Evolutionary conservation across 257 asterid genomes (phyloP).

Genomic region (Hygrophila difformis): DNA sequence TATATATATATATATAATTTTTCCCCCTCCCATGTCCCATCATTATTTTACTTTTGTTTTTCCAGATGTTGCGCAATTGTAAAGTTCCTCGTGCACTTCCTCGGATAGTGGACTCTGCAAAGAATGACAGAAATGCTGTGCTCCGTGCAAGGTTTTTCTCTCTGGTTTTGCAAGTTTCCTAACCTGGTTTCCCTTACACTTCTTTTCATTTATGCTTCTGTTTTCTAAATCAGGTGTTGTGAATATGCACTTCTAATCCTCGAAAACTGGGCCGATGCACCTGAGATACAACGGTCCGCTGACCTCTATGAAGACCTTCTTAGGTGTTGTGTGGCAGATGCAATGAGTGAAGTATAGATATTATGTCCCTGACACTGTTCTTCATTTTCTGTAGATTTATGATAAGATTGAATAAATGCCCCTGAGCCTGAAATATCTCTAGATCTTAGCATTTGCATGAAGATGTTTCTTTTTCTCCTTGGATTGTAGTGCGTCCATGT

Average conservation of each 20-base stretch:
- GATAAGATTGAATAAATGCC: neutral
- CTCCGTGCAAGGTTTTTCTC: constrained; percentile 87
- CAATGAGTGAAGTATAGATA: constrained; percentile 86
- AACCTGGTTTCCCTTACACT: constrained; percentile 10
- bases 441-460: no score
- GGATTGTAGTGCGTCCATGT: neutral
- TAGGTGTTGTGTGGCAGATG: constrained; percentile 91
- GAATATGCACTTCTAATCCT: constrained; percentile 92
- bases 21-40: constrained; percentile 10
- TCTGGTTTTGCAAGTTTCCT: constrained; percentile 12
- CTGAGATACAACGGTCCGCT: constrained; percentile 94
- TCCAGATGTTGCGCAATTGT: constrained; percentile 93
- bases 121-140: constrained; percentile 84
- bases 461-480: neutral
- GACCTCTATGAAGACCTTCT: constrained; percentile 93
- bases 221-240: constrained; percentile 61
- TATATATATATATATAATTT: no score
- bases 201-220: constrained; percentile 15
- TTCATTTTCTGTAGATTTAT: no score
- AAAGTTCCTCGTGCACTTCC: constrained; percentile 93
- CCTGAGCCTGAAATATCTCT: neutral
- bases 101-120: constrained; percentile 59
- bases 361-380: constrained; percentile 12
- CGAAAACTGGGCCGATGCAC: constrained; percentile 98
- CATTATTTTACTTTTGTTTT: constrained; percentile 9